phyloP scores from a whole-genome alignment of 106 monocot species.

The Platanthera guangdongensis region DNA sequence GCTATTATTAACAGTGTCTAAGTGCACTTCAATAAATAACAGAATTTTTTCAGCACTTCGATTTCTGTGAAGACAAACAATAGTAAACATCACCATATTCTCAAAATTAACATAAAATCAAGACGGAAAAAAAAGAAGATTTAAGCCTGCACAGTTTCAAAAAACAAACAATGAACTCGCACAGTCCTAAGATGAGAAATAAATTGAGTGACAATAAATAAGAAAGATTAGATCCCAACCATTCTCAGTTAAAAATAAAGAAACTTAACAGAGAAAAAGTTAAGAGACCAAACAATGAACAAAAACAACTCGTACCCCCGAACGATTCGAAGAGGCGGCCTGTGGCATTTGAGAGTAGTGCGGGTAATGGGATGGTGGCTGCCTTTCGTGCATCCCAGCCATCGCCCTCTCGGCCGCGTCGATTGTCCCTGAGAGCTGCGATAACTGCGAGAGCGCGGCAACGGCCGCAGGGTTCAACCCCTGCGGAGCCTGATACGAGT shows the following conservation, averaged over 20 bases:
- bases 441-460: conserved; percentile 25
- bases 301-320: conserved; percentile 1
- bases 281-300: neutral
- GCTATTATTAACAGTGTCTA: neutral
- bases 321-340: neutral
- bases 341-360: conserved; percentile 2
- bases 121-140: neutral
- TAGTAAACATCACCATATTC: neutral
- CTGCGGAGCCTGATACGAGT: conserved; percentile 3
- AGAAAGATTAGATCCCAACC: neutral
- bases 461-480: conserved; percentile 17
- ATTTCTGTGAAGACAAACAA: neutral
- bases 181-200: neutral
- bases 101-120: neutral
- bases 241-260: neutral
- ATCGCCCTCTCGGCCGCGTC: conserved; percentile 16
- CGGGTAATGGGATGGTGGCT: neutral
- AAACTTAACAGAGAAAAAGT: neutral
- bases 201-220: neutral
- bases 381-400: conserved; percentile 6
- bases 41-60: neutral
- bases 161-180: neutral
- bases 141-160: neutral
- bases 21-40: neutral
- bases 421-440: conserved; percentile 20